Evolutionary conservation across 2,329 filamentous ascomycete species (phyloP), one percentile per base, ranked within the genome.

Genomic region (Gyromitra esculenta): DNA sequence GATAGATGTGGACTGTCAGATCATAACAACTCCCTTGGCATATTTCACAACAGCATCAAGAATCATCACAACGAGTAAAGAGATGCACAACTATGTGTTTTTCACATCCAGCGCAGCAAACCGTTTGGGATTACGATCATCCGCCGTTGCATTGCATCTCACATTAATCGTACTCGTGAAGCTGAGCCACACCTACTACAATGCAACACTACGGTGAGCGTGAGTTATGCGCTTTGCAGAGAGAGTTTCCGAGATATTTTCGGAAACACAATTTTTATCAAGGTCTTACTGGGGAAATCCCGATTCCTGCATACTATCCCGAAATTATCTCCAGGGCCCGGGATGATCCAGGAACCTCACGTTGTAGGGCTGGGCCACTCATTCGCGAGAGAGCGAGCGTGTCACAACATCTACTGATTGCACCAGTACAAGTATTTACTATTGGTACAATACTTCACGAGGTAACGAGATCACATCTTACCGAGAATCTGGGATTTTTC

Each of bases 401-500:
- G 13, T 35, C n/a, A 13, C 15, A 43, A n/a, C n/a, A 60, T 21
- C 31, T 15, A 35, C 13, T 39, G 48, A 52, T 21, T 21, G 18
- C 48, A 18, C 48, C 18, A 18, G n/a, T 52, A 21, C 15, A 52
- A 13, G 31, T n/a, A 54, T 54, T 54, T 25, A n/a, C 31, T n/a
- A 57, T 57, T 57, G 54, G 54, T 15, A 8, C 25, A n/a, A 7
- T 18, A 6, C 5, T 37, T 37, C 11, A 57, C 11, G 37, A 35
- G 31, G n/a, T 39, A 37, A 39, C 54, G 54, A 57, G 25, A 57
- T 57, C 31, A 57, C 15, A 37, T 57, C 31, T 39, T 2, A 57
- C 54, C 54, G 5, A 57, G 31, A 39, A 15, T 57, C 31, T 18
- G 54, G 54, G 54, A 57, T 37, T 37, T 31, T 57, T 57, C 54